Conservation (phyloP, 495 filamentous ascomycete genomes). For the Xylaria intraflava region DNA sequence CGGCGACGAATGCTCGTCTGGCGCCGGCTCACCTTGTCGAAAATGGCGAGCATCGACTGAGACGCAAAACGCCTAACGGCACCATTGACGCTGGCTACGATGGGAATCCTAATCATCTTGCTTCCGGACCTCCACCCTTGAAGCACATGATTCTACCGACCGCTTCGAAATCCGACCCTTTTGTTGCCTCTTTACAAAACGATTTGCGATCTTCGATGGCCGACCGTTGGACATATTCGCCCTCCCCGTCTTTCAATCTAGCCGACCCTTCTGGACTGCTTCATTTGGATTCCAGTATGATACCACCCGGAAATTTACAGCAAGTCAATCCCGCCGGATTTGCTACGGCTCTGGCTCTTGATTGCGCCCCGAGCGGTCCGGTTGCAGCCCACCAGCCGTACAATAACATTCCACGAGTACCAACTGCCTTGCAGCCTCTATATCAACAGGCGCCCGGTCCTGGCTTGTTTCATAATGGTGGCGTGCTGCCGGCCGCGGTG, state of each 20-base stretch:
- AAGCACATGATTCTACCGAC: conserved; percentile 81
- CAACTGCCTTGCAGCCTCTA: conserved; percentile 63
- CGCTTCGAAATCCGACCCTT: conserved; percentile 36
- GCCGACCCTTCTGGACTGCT: conserved; percentile 9
- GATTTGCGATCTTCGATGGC: conserved; percentile 12
- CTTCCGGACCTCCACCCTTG: conserved; percentile 64
- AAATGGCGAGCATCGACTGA: conserved; percentile 66
- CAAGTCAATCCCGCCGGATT: conserved; percentile 17
- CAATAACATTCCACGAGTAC: conserved; percentile 47
- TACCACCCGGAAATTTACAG: conserved; percentile 10
- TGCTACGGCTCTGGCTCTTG: conserved; percentile 13
- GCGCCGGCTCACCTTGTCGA: conserved; percentile 33
- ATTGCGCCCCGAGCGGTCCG: conserved; percentile 16
- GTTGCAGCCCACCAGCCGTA: conserved; percentile 27
- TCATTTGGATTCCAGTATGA: conserved; percentile 9
- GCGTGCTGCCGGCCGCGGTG: conserved; percentile 61
- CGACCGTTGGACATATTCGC: conserved; percentile 18
- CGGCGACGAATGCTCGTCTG: conserved; percentile 26
- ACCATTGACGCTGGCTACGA: conserved; percentile 93
- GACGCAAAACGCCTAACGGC: conserved; percentile 90
- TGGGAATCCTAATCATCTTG: conserved; percentile 70
- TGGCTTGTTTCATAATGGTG: conserved; percentile 65
- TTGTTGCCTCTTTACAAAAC: conserved; percentile 26
- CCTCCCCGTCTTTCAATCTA: conserved; percentile 6
- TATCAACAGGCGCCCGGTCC: conserved; percentile 65